Evolutionary conservation across 2,329 filamentous ascomycete genomes (phyloP).

Genomic region (Diaporthe ampelina): DNA sequence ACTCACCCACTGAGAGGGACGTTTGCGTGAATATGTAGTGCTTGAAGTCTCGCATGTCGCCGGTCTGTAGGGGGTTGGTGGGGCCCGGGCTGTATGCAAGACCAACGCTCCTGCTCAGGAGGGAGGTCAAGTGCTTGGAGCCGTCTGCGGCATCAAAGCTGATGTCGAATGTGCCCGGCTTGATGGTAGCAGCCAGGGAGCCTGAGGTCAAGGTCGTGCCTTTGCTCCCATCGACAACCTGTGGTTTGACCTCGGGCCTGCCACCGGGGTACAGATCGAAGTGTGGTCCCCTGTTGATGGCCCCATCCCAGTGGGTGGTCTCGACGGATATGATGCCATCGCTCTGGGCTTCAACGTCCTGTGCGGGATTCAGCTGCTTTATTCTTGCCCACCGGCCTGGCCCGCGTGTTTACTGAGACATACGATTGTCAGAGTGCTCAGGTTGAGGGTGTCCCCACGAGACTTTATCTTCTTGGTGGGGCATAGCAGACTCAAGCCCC

Average conservation of each 20-base stretch:
- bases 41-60: constrained; percentile 65
- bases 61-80: constrained; percentile 65
- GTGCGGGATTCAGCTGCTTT: constrained; percentile 36
- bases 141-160: constrained; percentile 65
- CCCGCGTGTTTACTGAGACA: constrained; percentile 38
- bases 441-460: constrained; percentile 69
- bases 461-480: constrained; percentile 68
- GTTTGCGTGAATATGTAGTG: constrained; percentile 72
- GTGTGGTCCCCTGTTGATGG: constrained; percentile 64
- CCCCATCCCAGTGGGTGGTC: constrained; percentile 70
- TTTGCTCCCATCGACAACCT: constrained; percentile 56
- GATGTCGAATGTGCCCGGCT: constrained; percentile 66
- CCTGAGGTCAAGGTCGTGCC: constrained; percentile 67
- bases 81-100: constrained; percentile 69
- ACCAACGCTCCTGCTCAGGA: constrained; percentile 68
- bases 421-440: constrained; percentile 66
- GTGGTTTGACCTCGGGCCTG: constrained; percentile 56
- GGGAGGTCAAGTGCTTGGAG: constrained; percentile 66
- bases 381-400: neutral
- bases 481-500: constrained; percentile 67
- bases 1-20: constrained; percentile 70
- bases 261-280: constrained; percentile 71
- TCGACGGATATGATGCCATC: constrained; percentile 73
- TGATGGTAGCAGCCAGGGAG: constrained; percentile 65
- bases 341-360: constrained; percentile 69